phyloP scores from a whole-genome alignment of 129 eudicot genomes.

The Tagetes patula region DNA sequence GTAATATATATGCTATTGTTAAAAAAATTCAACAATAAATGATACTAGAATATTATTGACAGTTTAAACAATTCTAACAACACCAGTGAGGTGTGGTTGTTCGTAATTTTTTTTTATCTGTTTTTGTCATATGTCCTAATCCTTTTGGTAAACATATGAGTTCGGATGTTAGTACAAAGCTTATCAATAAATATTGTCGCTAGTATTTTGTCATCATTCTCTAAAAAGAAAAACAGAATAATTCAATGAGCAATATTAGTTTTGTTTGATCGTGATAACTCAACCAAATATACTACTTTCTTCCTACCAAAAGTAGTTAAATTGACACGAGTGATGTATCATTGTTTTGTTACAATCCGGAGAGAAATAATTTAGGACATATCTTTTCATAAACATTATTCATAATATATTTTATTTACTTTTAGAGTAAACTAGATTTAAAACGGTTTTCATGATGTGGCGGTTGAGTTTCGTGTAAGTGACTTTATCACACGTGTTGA shows the following conservation, averaged over 20 bases:
- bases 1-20: too few relatives aligned
- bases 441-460: too few relatives aligned
- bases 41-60: too few relatives aligned
- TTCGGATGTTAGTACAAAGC: neutral
- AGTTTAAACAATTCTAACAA: too few relatives aligned
- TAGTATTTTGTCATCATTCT: neutral
- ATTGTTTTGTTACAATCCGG: neutral
- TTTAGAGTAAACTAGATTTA: too few relatives aligned
- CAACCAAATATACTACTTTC: neutral
- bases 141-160: neutral
- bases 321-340: neutral
- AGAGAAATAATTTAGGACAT: neutral
- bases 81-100: too few relatives aligned
- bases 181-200: constrained; percentile 1
- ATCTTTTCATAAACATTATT: neutral
- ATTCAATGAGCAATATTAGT: neutral
- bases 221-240: neutral
- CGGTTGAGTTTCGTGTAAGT: too few relatives aligned
- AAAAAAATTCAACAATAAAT: too few relatives aligned
- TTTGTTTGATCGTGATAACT: neutral
- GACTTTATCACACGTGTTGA: too few relatives aligned
- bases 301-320: neutral
- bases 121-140: neutral
- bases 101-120: neutral
- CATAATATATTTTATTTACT: neutral